phyloP scores from a whole-genome alignment of 768 basidiomycete species.

The Phylloporus scabripes region DNA sequence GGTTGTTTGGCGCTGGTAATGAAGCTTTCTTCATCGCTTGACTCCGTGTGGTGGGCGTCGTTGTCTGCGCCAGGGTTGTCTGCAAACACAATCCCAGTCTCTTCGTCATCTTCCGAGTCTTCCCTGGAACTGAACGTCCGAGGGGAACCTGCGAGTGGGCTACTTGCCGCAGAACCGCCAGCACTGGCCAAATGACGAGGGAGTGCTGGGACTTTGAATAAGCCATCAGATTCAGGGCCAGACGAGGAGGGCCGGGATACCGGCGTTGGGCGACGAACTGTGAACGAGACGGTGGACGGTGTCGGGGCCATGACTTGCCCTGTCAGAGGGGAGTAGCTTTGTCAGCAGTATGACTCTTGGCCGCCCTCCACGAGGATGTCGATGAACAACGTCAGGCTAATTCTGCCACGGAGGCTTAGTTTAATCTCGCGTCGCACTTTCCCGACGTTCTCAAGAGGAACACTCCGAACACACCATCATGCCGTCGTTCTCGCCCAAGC shows the following conservation, averaged over 20 bases:
- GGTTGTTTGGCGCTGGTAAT: slow-evolving; percentile 69
- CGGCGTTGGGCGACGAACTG: slow-evolving; percentile 74
- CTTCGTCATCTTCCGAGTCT: slow-evolving; percentile 25
- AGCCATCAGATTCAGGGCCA: slow-evolving; percentile 55
- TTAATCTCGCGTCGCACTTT: not conserved
- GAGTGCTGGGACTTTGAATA: slow-evolving; percentile 56
- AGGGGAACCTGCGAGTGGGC: slow-evolving; percentile 56
- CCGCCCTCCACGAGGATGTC: not conserved
- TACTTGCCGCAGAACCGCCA: slow-evolving; percentile 42
- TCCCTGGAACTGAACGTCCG: slow-evolving; percentile 22
- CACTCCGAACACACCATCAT: too few species aligned
- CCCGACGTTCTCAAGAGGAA: not conserved
- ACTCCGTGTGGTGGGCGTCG: slow-evolving; percentile 33
- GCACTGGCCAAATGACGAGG: slow-evolving; percentile 48
- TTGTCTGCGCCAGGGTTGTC: slow-evolving; percentile 21
- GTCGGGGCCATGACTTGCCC: slow-evolving; percentile 16
- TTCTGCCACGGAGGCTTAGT: not conserved
- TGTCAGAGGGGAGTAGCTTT: not conserved
- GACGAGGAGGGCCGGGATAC: slow-evolving; percentile 57
- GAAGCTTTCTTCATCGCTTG: slow-evolving; percentile 63
- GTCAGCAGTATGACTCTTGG: slow-evolving; percentile 1
- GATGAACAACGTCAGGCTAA: not conserved
- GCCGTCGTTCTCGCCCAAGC: not conserved
- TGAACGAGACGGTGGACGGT: slow-evolving; percentile 69
- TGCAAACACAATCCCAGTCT: slow-evolving; percentile 22